Evolutionary conservation across 805 yeast species (phyloP).

Genomic region (Candida cerambycidarum): DNA sequence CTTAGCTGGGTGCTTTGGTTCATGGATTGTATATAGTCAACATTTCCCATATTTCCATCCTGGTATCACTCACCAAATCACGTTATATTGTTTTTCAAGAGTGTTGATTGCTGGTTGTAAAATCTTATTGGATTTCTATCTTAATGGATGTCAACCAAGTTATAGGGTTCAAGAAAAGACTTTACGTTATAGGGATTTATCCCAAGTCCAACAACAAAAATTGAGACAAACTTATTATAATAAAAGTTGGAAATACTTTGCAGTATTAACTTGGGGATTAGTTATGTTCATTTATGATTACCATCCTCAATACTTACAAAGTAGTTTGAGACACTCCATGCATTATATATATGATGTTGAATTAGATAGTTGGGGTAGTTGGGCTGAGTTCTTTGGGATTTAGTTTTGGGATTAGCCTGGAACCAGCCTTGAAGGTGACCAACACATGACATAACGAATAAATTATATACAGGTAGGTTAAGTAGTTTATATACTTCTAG

Average conservation of each 20-base stretch:
- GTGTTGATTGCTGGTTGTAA: constrained; percentile 64
- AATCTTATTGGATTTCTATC: constrained; percentile 41
- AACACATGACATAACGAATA: too few species aligned
- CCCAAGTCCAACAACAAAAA: constrained; percentile 31
- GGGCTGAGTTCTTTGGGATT: constrained; percentile 45
- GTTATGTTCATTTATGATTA: constrained; percentile 69
- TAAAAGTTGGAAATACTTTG: constrained; percentile 56
- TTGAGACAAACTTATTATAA: constrained; percentile 29
- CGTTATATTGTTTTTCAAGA: constrained; percentile 70
- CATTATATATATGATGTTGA: constrained; percentile 67
- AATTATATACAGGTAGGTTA: too few species aligned
- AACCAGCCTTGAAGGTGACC: too few species aligned
- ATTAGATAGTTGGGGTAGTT: constrained; percentile 47
- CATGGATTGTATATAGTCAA: constrained; percentile 46
- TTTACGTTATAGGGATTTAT: constrained; percentile 22
- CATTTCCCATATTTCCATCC: constrained; percentile 44
- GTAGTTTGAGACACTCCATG: constrained; percentile 65
- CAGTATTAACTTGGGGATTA: constrained; percentile 68
- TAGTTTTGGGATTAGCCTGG: too few species aligned
- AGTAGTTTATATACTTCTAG: not conserved
- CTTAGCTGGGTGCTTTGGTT: constrained; percentile 40
- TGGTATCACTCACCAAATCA: constrained; percentile 68
- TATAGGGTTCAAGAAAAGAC: constrained; percentile 9
- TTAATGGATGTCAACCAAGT: constrained; percentile 35
- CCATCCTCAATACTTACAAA: constrained; percentile 63